These are phyloP conservation scores for Aspergillus incahuasiensis DNA, from an alignment of 495 filamentous ascomycete genomes.

Conservation along the genomic window DNA sequence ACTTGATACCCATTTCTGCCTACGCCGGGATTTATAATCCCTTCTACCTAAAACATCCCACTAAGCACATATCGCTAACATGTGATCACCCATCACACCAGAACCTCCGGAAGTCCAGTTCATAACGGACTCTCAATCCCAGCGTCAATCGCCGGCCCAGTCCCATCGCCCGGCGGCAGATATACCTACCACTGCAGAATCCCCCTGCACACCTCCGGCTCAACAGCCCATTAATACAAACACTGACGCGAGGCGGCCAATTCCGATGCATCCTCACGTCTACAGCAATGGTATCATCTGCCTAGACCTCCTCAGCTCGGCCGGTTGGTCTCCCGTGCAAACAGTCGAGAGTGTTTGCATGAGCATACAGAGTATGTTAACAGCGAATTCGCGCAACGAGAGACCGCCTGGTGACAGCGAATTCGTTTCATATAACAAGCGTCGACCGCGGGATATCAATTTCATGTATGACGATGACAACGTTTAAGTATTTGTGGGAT, in stretches of 20 bases:
- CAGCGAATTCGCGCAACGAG: slow-evolving; percentile 86
- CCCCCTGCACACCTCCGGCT: background rate
- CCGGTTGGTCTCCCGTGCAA: slow-evolving; percentile 94
- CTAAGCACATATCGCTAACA: background rate
- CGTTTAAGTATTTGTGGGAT: slow-evolving; percentile 34
- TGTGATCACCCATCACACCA: slow-evolving; percentile 25
- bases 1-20: no score
- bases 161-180: slow-evolving; percentile 23
- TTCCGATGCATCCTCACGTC: slow-evolving; percentile 95
- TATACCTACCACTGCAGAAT: no score
- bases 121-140: slow-evolving; percentile 26
- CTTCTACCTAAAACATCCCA: no score
- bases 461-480: slow-evolving; percentile 86
- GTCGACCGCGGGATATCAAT: slow-evolving; percentile 75
- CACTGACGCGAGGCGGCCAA: slow-evolving; percentile 54
- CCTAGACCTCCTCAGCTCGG: slow-evolving; percentile 80
- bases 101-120: slow-evolving; percentile 95
- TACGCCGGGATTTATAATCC: no score
- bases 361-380: slow-evolving; percentile 97
- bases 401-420: slow-evolving; percentile 80
- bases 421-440: slow-evolving; percentile 73
- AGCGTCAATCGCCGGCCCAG: background rate
- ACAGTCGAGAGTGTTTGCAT: slow-evolving; percentile 96
- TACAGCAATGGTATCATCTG: slow-evolving; percentile 99
- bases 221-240: no score